These are phyloP conservation scores for Penicillium vulpinum DNA, from an alignment of 2,329 filamentous ascomycete species.

Conservation along the genomic window DNA sequence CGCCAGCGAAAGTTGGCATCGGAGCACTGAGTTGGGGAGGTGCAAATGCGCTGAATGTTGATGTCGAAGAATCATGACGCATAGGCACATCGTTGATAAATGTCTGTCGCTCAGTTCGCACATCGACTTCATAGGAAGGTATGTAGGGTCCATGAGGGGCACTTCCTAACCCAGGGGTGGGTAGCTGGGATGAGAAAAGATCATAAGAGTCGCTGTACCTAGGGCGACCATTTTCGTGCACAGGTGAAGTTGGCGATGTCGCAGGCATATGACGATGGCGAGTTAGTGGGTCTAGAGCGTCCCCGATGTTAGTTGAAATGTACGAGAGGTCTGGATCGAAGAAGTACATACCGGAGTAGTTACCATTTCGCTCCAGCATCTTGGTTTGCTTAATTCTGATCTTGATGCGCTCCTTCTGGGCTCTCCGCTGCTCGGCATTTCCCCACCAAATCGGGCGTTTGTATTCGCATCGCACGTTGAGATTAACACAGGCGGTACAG, in stretches of 20 bases:
- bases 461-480: constrained; percentile 90
- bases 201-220: too few relatives aligned
- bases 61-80: constrained; percentile 80
- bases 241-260: too few relatives aligned
- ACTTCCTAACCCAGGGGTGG: constrained; percentile 59
- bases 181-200: constrained; percentile 43
- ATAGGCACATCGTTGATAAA: constrained; percentile 89
- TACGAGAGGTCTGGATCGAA: too few relatives aligned
- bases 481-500: constrained; percentile 65
- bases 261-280: too few relatives aligned
- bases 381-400: constrained; percentile 97
- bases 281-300: too few relatives aligned
- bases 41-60: constrained; percentile 89
- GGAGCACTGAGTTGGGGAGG: constrained; percentile 70
- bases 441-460: constrained; percentile 97
- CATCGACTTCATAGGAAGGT: constrained; percentile 93
- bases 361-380: constrained; percentile 81
- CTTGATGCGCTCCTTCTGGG: constrained; percentile 95
- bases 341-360: too few relatives aligned
- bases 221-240: too few relatives aligned
- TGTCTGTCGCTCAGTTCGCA: constrained; percentile 93
- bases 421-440: constrained; percentile 79
- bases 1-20: constrained; percentile 63
- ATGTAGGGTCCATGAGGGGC: too few relatives aligned
- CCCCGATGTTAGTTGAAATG: too few relatives aligned